phyloP scores from a whole-genome alignment of 1,139 yeast species.

The Magnusiomyces tetraspermus region DNA sequence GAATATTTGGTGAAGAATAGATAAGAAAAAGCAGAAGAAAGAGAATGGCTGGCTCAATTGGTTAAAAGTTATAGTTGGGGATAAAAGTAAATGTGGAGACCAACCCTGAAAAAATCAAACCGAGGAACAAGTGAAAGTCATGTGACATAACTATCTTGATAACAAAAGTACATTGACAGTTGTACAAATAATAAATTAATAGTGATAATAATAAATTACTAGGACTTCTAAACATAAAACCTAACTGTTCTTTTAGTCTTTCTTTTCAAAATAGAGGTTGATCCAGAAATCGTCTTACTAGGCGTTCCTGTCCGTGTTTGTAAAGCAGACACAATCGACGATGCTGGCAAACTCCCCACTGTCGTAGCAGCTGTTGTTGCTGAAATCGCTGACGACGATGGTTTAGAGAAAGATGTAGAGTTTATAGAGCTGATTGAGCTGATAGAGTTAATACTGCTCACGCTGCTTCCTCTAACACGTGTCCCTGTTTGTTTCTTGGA shows the following conservation, averaged over 20 bases:
- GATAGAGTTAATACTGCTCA: background rate
- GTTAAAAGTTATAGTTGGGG: background rate
- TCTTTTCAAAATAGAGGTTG: background rate
- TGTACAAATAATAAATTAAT: background rate
- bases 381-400: too few relatives aligned
- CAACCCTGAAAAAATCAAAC: background rate
- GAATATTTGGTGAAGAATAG: too few relatives aligned
- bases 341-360: background rate
- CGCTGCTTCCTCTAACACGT: constrained; percentile 1
- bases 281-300: background rate
- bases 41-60: background rate
- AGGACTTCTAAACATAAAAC: constrained; percentile 2
- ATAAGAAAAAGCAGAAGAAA: too few relatives aligned
- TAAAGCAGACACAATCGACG: background rate
- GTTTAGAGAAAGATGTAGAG: background rate
- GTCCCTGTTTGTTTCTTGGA: constrained; percentile 4
- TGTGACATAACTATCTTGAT: too few relatives aligned
- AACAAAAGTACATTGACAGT: background rate
- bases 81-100: background rate
- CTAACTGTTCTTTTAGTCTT: constrained; percentile 4
- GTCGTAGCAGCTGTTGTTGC: background rate
- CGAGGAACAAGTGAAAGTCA: background rate
- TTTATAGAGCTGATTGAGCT: background rate
- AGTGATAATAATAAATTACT: too few relatives aligned
- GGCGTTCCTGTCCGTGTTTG: background rate